A percentile compares a stretch with the other conserved stretches of the same genome.
These are phyloP conservation scores for Mesembryanthemum crystallinum DNA, from an alignment of 148 eudicot genomes.

Conservation along the genomic window DNA sequence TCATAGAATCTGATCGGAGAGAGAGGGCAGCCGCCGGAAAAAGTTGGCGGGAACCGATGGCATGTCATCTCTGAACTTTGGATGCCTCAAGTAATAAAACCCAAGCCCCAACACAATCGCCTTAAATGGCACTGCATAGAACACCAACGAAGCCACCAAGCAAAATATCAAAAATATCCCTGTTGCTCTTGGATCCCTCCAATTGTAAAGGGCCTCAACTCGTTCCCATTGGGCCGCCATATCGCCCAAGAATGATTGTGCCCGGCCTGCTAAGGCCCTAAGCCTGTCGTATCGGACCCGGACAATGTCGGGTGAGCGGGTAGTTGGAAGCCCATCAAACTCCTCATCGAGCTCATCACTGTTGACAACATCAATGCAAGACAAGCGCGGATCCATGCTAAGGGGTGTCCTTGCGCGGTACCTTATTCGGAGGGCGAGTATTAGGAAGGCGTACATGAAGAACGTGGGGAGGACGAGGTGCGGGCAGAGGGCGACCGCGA, in stretches of 20 bases:
- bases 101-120: conserved; percentile 53
- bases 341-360: conserved; percentile 82
- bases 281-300: conserved; percentile 68
- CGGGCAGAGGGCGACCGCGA: conserved; percentile 65
- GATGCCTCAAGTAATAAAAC: conserved; percentile 80
- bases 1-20: conserved; percentile 65
- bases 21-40: conserved; percentile 77
- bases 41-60: conserved; percentile 71
- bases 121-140: conserved; percentile 73
- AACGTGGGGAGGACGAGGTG: conserved; percentile 62
- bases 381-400: conserved; percentile 63
- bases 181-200: conserved; percentile 91
- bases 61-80: conserved; percentile 81
- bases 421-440: conserved; percentile 56
- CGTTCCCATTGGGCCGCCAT: conserved; percentile 88
- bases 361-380: conserved; percentile 51
- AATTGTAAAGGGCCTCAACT: conserved; percentile 68
- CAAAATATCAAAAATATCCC: conserved; percentile 70
- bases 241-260: conserved; percentile 78
- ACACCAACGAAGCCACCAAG: conserved; percentile 54
- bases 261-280: conserved; percentile 73
- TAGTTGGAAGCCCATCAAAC: conserved; percentile 74
- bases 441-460: conserved; percentile 66
- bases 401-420: conserved; percentile 45
- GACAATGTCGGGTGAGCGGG: conserved; percentile 58